Percentiles rank a stretch among this genome's conserved stretches.
These are phyloP conservation scores for Meira nashicola DNA, from an alignment of 1,284 basidiomycete genomes.

Conservation along the genomic window DNA sequence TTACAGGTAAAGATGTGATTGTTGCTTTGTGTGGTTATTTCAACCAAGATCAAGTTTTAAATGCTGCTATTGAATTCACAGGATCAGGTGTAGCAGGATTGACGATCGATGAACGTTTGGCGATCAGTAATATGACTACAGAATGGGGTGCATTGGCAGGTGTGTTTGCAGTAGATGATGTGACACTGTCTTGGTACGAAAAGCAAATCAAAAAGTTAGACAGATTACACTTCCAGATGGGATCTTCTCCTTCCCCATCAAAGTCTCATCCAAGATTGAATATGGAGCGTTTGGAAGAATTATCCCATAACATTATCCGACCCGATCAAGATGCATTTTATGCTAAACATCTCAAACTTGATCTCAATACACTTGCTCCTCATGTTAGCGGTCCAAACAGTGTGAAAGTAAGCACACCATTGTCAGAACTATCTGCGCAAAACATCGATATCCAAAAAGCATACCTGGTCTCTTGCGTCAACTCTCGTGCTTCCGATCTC, in stretches of 20 bases:
- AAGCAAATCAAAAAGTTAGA: constrained; percentile 71
- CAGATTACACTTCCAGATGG: constrained; percentile 66
- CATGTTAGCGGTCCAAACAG: constrained; percentile 96
- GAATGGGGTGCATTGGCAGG: constrained; percentile 98
- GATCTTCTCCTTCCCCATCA: constrained; percentile 59
- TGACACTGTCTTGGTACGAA: constrained; percentile 82
- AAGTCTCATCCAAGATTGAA: constrained; percentile 77
- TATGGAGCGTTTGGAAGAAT: constrained; percentile 63
- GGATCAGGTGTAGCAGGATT: constrained; percentile 82
- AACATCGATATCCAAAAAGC: constrained; percentile 89
- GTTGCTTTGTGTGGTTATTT: constrained; percentile 94
- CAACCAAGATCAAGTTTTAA: constrained; percentile 94
- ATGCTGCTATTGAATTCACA: constrained; percentile 95
- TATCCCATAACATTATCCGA: constrained; percentile 61
- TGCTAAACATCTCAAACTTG: constrained; percentile 81
- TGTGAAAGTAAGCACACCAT: constrained; percentile 88
- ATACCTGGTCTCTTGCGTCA: constrained; percentile 97
- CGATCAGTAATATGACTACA: constrained; percentile 86
- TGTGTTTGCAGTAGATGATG: constrained; percentile 86
- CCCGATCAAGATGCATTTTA: constrained; percentile 80
- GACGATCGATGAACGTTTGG: constrained; percentile 83
- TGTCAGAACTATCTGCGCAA: constrained; percentile 70
- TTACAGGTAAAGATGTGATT: constrained; percentile 97
- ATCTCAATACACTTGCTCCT: constrained; percentile 87
- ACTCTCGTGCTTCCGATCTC: constrained; percentile 92